A percentile compares a stretch with the other conserved stretches of the same genome.
Evolutionary conservation across 768 basidiomycete genomes (phyloP).

Genomic region (Suillus plorans): DNA sequence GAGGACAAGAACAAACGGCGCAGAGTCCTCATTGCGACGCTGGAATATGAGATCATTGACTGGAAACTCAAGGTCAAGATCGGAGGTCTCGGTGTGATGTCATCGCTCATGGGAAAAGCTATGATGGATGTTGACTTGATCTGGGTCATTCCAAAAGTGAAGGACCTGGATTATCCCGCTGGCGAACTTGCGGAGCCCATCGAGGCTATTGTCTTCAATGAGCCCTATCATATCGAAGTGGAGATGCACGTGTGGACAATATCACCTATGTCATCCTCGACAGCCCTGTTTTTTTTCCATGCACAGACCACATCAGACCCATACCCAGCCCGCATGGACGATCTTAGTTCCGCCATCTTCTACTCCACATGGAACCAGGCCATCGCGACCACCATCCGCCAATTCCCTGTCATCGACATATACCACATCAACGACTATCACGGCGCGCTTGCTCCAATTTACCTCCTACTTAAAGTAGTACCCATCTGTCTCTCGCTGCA

Average conservation of each 20-base stretch:
- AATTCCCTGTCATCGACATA: slow-evolving; percentile 84
- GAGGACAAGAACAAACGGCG: slow-evolving; percentile 89
- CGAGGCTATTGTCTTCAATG: slow-evolving; percentile 94
- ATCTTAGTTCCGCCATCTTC: slow-evolving; percentile 93
- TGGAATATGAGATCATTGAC: slow-evolving; percentile 96
- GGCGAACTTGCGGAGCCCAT: slow-evolving; percentile 93
- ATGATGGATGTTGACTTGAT: slow-evolving; percentile 96
- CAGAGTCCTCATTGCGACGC: slow-evolving; percentile 87
- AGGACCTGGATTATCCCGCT: slow-evolving; percentile 88
- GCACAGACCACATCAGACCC: slow-evolving; percentile 95
- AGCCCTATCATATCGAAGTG: slow-evolving; percentile 93
- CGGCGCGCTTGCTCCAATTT: slow-evolving; percentile 87
- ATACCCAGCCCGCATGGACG: slow-evolving; percentile 96
- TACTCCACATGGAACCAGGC: slow-evolving; percentile 99
- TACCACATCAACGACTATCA: slow-evolving; percentile 97
- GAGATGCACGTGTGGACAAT: slow-evolving; percentile 89
- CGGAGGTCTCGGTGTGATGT: slow-evolving; percentile 98
- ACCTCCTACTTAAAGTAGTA: slow-evolving; percentile 87
- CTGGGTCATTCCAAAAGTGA: slow-evolving; percentile 94
- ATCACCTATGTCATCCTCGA: slow-evolving; percentile 95
- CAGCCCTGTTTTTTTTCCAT: slow-evolving; percentile 95
- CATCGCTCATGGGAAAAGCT: slow-evolving; percentile 94
- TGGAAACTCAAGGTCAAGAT: slow-evolving; percentile 99
- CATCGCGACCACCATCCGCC: slow-evolving; percentile 87
- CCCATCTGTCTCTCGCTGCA: slow-evolving; percentile 91